Evolutionary conservation across 192 early-diverging fungal genomes (phyloP), one percentile per base, ranked within the genome.

Genomic region (Coemansia umbellata): DNA sequence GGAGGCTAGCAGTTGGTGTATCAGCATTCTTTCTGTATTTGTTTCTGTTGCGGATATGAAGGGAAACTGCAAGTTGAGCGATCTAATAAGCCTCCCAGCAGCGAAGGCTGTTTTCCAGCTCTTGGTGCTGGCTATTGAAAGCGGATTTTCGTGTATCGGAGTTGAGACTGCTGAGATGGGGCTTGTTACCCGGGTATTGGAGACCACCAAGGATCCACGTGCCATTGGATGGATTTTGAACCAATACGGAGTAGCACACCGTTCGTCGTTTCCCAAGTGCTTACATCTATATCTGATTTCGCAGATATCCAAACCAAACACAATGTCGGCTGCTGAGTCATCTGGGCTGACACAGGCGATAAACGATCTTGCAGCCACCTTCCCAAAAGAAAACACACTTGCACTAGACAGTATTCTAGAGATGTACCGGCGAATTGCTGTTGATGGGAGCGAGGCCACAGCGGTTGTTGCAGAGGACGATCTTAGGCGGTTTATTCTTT

Each of bases 21-120:
- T 75, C 3, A 54, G 61, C 7, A 54, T 75, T 31, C 58, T 75
- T 10, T 22, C 72, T 0, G 49, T 69, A 39, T 68, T 59, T 39
- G 72, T 75, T 4, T 68, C 66, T 5, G 50, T 75, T 7, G 66
- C 72, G 1, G 72, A 75, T 15, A 64, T 75, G 66, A 63, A 61
- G 44, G 66, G 58, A 17, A 64, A 59, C 43, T 69, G 66, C 47
- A 52, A 47, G 21, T 26, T 69, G 37, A 5, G 33, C 27, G 66
- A 75, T 30, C 41, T 75, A 37, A 49, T 61, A 5, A 41, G 43
- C 8, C 32, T 75, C 26, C 66, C 72, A 2, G 61, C 48, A 8
- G 50, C 53, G 8, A 60, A 54, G 33, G 53, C 53, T 23, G 61
- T 56, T 52, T 69, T 75, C 23, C 48, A 61, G 28, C 18, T 69